Base-by-base conservation (phyloP, 2,329 filamentous ascomycete genomes). In the Teratosphaeria pseudoeucalypti region DNA sequence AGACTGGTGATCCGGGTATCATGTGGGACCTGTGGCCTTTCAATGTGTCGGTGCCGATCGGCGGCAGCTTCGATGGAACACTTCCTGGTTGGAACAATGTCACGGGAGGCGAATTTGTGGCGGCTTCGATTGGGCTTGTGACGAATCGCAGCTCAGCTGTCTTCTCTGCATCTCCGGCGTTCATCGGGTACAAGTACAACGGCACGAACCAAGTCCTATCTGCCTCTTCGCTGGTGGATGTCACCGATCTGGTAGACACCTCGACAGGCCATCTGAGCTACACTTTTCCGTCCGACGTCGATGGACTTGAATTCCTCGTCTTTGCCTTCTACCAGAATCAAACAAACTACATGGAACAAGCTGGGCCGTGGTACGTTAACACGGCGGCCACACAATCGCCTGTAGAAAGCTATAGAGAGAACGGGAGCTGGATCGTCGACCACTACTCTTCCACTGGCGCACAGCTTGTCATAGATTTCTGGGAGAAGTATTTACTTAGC, bases 401-500 rank as follows among this genome's bases (percentile, higher is more conserved):
- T 2, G 60, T 65, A 3, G 59, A 57, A 4, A 62, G 57, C 10
- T 70, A 61, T 19, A 49, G 71, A 14, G 65, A 70, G 32, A 74
- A 74, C 58, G 72, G 72, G 1, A 71, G 68, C 9, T 69, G 70
- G 64, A 67, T 64, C 5, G 69, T 70, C 0, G 71, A 74, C 57
- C 72, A 74, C 59, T 73, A 70, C 57, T 72, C 70, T 23, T 61
- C 65, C 1, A 43, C 34, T 5, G 72, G 72, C 23, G 70, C 67
- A 3, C 47, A 64, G 54, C 56, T 64, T 0, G 59, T 70, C 11
- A 72, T 66, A 11, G 64, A 70, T 49, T 74, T 72, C 58, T 72
- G 71, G 68, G 69, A 74, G 29, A 32, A 69, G 37, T 62, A 71
- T 32, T 57, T 74, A 6, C 61, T 74, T 9, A 60, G 61, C 19